Evolutionary conservation across 2,329 filamentous ascomycete genomes (phyloP), one percentile per base, ranked within the genome.

Genomic region (Paradendryphiella salina): DNA sequence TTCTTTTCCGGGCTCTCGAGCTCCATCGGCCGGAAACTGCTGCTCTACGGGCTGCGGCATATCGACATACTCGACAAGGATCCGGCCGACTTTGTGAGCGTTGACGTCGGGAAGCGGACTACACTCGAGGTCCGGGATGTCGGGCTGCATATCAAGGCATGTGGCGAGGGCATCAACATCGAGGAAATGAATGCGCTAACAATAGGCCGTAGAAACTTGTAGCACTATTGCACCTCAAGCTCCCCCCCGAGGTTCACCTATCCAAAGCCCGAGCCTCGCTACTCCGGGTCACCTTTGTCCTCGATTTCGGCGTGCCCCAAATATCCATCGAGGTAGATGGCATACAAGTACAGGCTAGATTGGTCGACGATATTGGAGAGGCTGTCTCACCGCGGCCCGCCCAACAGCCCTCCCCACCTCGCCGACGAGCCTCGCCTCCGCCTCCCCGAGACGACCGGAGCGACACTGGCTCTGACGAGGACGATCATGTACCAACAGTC

Each of bases 1-100:
- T 73, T 72, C 58, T 65, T 85, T 82, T 64, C 66, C 18, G 61
- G 89, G 70, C 82, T 94, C 66, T 86, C 90, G 57, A 89, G 84
- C 62, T 90, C 80, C 62, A 78, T 96, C 79, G 89, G 92, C 76
- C 96, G 94, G 81, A 86, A 88, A 73, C 81, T 97, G 65, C 82
- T 97, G 59, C 87, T 90, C 61, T 96, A 94, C 77, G 90, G 87
- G 41, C 79, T 99, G 34, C 87, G 88, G 18, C 85, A 87, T 50
- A 80, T 96, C 52, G 91, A 96, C 63, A 80, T 96, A 47, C 83
- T 99, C 52, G 94, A 97, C 67, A 88, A 90, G 50, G 88, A 95
- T 68, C 86, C 88, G 10, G 78, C 96, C 60, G 89, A 96, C 66
- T 81, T 94, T 55, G 90, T 97, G 57, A 90, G 95, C 63, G 84